These are phyloP conservation scores for Astrothelium macrocarpum DNA, from an alignment of 495 filamentous ascomycete species.

Conservation along the genomic window DNA sequence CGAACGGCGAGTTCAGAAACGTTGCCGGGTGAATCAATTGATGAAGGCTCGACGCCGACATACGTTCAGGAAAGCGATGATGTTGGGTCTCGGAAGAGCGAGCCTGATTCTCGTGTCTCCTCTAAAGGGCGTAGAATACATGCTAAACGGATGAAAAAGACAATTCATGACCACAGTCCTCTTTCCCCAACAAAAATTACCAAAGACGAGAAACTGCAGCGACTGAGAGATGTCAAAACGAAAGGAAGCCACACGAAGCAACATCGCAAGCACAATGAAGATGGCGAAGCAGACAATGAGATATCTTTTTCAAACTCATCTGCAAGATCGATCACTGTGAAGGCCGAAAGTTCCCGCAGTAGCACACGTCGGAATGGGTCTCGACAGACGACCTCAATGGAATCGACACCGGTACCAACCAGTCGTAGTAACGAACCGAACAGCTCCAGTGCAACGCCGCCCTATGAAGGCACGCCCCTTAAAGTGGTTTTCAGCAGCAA, in stretches of 20 bases:
- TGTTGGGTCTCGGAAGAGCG: not conserved
- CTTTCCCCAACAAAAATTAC: not conserved
- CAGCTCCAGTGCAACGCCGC: not conserved
- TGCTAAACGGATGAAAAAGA: not conserved
- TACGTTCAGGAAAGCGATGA: not conserved
- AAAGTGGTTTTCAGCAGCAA: slow-evolving; percentile 27
- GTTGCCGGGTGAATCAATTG: not conserved
- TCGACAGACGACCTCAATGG: not conserved
- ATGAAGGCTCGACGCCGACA: too few relatives aligned
- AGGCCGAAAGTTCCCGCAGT: not conserved
- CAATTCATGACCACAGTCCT: not conserved
- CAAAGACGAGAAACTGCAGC: not conserved
- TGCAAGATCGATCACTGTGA: not conserved
- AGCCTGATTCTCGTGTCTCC: not conserved
- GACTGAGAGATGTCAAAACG: not conserved
- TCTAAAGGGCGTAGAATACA: not conserved
- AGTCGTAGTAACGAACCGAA: not conserved
- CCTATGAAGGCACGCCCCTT: slow-evolving; percentile 19
- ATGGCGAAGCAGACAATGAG: not conserved
- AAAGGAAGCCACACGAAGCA: not conserved
- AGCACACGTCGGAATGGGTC: not conserved
- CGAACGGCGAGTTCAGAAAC: not conserved
- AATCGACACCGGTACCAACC: not conserved
- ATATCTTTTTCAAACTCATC: not conserved
- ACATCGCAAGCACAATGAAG: not conserved